These are phyloP conservation scores for Vigna reflexopilosa DNA, from an alignment of 306 rosid genomes.

Conservation along the genomic window DNA sequence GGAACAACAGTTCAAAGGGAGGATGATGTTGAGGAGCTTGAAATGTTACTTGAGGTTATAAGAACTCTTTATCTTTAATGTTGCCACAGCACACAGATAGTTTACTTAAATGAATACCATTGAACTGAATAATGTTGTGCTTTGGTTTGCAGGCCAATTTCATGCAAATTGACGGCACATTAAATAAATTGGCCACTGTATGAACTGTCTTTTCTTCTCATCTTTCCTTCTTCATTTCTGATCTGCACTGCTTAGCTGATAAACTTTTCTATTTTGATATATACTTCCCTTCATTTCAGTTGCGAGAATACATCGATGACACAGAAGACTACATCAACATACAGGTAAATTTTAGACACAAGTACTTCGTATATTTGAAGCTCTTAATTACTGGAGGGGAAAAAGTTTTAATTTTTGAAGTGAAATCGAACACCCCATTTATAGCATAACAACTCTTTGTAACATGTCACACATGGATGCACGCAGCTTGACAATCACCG, in stretches of 20 bases:
- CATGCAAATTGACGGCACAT: conserved; percentile 77
- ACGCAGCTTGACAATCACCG: conserved; percentile 89
- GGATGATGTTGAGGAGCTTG: conserved; percentile 81
- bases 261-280: conserved; percentile 1
- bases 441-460: conserved; percentile 27
- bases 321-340: conserved; percentile 90
- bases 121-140: conserved; percentile 24
- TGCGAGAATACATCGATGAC: conserved; percentile 84
- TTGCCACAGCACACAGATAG: not conserved
- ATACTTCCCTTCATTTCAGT: conserved; percentile 44
- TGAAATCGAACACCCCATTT: not conserved
- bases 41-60: conserved; percentile 83
- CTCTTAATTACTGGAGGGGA: not conserved
- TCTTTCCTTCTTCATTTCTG: conserved; percentile 10
- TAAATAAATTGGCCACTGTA: conserved; percentile 80
- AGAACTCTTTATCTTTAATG: not conserved
- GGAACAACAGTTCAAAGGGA: conserved; percentile 55
- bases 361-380: not conserved
- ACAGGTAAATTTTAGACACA: conserved; percentile 60
- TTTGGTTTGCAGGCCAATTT: conserved; percentile 78
- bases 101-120: conserved; percentile 22
- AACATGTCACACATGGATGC: conserved; percentile 32
- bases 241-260: not conserved
- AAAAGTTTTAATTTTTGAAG: not conserved
- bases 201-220: conserved; percentile 32